Base-by-base conservation (phyloP, 2,329 filamentous ascomycete genomes). In the Ilyonectria sp. region DNA sequence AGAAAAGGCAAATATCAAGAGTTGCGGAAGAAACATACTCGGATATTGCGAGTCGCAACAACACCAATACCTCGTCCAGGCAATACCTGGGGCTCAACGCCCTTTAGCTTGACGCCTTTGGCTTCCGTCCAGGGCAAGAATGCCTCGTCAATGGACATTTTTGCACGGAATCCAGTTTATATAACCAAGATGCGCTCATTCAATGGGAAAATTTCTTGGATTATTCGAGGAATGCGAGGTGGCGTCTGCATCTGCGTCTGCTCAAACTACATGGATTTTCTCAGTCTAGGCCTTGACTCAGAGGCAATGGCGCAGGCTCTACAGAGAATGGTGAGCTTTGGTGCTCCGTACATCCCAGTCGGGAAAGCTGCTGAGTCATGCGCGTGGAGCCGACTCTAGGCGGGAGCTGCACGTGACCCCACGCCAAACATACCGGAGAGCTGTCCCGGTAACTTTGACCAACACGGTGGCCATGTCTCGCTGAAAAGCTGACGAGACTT, bases 31-130 rank as follows among this genome's bases (percentile, higher is more conserved):
- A 53, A 13, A 63, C 70, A 75, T 82, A 93, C 93, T 82, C 92
- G 83, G 68, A 96, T 86, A 15, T 86, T 82, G 31, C 87, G 86
- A 13, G 89, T 91, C 6, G 94, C 92, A 57, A 95, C 86, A 63
- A 97, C 90, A 53, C 95, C 94, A 60, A 96, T 87, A 31, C 94
- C 94, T 61, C 92, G 87, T 2, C 91, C 92, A 6, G 91, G 88
- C 17, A 97, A 90, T 44, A 84, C 84, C 46, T 89, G 86, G 6
- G 94, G 87, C 40, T 86, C 80, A 31, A 97, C 87, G 15, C 92
- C 93, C 64, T 89, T 86, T 10, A 76, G 40, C 57, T 73, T 73
- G 66, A 76, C 71, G 33, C 73, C 74, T 54, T 74, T 76, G n/a
- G 82, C 80, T 35, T 84, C 78, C 2, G 92, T 91, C 93, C 94